Evolutionary conservation across 768 basidiomycete species (phyloP).

Genomic region (Nidularia sp.): DNA sequence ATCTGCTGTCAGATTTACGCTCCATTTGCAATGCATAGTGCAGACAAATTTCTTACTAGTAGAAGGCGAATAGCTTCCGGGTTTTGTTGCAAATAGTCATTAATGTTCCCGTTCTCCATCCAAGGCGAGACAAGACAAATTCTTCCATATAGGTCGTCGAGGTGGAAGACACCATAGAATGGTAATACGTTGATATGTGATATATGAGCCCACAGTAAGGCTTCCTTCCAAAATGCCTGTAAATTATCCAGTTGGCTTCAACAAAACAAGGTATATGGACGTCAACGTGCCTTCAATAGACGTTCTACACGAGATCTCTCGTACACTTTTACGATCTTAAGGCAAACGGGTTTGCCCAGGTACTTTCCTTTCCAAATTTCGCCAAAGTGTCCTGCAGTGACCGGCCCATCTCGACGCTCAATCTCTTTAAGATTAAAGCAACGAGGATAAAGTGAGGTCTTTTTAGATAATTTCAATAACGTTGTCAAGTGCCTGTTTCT

Average conservation of each 20-base stretch:
- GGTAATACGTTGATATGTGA: constrained; percentile 28
- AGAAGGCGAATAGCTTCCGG: constrained; percentile 11
- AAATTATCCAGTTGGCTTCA: neutral
- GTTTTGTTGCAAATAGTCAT: constrained; percentile 14
- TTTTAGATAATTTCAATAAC: neutral
- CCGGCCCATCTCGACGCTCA: constrained; percentile 3
- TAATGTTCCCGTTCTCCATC: constrained; percentile 32
- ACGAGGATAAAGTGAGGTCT: neutral
- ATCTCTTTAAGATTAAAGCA: constrained; percentile 7
- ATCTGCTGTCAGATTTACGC: neutral
- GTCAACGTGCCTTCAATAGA: constrained; percentile 16
- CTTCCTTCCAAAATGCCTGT: constrained; percentile 23
- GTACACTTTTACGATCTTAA: constrained; percentile 21
- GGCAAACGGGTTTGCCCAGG: constrained; percentile 13
- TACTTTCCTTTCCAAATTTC: constrained; percentile 20
- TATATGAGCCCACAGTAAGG: constrained; percentile 23
- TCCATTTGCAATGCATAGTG: no score
- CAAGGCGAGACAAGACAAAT: constrained; percentile 33
- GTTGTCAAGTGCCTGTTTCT: neutral
- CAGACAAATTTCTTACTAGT: constrained; percentile 2
- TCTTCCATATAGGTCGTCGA: constrained; percentile 17
- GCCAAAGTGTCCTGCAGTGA: constrained; percentile 18
- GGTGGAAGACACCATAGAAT: constrained; percentile 27
- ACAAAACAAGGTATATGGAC: neutral
- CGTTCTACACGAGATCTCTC: constrained; percentile 11